Evolutionary conservation across 805 yeast species (phyloP), one percentile per base, ranked within the genome.

Genomic region (Nakazawaea ishiwadae): DNA sequence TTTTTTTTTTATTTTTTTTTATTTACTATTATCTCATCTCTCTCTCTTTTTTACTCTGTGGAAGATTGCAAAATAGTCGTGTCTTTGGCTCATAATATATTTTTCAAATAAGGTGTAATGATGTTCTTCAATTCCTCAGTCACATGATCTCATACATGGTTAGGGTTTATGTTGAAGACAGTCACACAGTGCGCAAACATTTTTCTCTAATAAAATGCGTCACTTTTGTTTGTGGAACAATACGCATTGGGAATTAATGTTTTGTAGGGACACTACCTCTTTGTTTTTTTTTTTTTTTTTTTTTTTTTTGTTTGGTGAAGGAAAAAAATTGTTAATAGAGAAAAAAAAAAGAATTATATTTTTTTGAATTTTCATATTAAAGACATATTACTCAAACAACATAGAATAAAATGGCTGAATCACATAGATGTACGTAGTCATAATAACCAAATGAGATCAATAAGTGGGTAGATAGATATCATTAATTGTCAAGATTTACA

Each of bases 401-500:
- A 28, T 14, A 28, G 14, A 11, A 26, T 57, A 78, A 70, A 74
- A 87, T 87, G 96, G 89, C 95, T 78, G 95, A 86, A 80, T 83
- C 95, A 69, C 95, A 87, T 78, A 87, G 96, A 88, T 84, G 96
- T 86, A 87, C 73, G 96, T 85, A 57, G 44, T 12, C 10, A n/a
- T n/a, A 15, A 16, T 8, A 23, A 18, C 49, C 36, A 31, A 14
- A 28, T 36, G 27, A 31, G 17, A 39, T 33, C 32, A 31, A 12
- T 40, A 4, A 5, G 18, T 26, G 24, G 14, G 19, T 9, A 21
- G 15, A 28, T 28, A n/a, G n/a, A n/a, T n/a, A n/a, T n/a, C n/a
- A n/a, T n/a, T n/a, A n/a, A n/a, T n/a, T n/a, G n/a, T n/a, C n/a
- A n/a, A n/a, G n/a, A n/a, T n/a, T n/a, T n/a, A n/a, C n/a, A n/a